phyloP scores from a whole-genome alignment of 805 yeast species.

The Suhomyces sp. region DNA sequence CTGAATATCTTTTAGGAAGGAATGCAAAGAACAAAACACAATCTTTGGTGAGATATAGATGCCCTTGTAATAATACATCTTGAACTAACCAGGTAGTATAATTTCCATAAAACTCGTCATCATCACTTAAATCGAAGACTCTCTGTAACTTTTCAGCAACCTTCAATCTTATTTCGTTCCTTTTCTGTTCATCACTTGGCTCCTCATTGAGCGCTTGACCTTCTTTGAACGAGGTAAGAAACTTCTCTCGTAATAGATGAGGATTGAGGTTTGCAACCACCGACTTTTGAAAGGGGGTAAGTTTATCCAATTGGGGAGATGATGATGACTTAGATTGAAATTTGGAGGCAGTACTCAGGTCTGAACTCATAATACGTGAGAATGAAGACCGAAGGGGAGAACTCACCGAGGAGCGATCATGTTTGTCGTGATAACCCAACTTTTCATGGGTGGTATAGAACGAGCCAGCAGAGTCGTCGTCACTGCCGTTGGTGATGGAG shows the following conservation, averaged over 20 bases:
- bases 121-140: constrained; percentile 46
- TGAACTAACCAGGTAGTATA: constrained; percentile 77
- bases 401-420: no score
- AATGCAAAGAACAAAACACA: constrained; percentile 75
- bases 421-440: no score
- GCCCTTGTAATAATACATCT: constrained; percentile 86
- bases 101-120: constrained; percentile 58
- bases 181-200: no score
- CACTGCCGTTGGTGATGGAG: not conserved
- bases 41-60: constrained; percentile 65
- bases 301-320: not conserved
- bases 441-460: constrained; percentile 1
- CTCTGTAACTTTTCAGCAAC: constrained; percentile 36
- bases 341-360: not conserved
- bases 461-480: not conserved
- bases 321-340: not conserved
- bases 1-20: constrained; percentile 50
- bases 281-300: constrained; percentile 27
- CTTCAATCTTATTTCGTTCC: constrained; percentile 22
- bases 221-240: constrained; percentile 14
- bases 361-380: no score
- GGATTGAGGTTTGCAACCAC: constrained; percentile 30
- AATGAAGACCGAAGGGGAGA: no score
- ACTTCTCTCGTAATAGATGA: constrained; percentile 13
- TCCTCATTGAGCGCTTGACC: constrained; percentile 10